These are phyloP conservation scores for Fusarium kyushuense DNA, from an alignment of 2,329 filamentous ascomycete genomes.

Conservation along the genomic window DNA sequence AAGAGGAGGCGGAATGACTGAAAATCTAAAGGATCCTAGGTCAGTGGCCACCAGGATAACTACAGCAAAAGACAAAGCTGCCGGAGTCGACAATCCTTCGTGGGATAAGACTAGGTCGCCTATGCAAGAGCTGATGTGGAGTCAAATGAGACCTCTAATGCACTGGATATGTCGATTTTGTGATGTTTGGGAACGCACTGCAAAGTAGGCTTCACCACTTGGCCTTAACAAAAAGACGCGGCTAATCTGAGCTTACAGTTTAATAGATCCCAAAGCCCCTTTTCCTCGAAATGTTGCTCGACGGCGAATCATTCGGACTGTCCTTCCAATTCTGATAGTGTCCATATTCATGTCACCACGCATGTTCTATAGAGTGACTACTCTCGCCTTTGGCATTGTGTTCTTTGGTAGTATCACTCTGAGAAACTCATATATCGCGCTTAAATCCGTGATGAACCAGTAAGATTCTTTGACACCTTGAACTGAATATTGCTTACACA, in stretches of 20 bases:
- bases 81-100: slow-evolving; percentile 57
- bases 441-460: slow-evolving; percentile 48
- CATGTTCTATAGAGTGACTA: background rate
- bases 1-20: slow-evolving; percentile 58
- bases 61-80: slow-evolving; percentile 53
- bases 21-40: background rate
- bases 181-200: slow-evolving; percentile 60
- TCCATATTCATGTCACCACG: background rate
- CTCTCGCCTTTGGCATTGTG: background rate
- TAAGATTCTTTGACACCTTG: slow-evolving; percentile 64
- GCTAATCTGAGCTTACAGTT: slow-evolving; percentile 35
- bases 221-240: too few species aligned
- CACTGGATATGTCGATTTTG: slow-evolving; percentile 55
- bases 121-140: slow-evolving; percentile 80
- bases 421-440: background rate
- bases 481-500: slow-evolving; percentile 56
- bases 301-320: background rate
- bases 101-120: slow-evolving; percentile 82
- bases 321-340: background rate
- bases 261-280: slow-evolving; percentile 68
- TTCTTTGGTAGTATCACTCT: slow-evolving; percentile 13
- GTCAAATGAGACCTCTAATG: slow-evolving; percentile 78
- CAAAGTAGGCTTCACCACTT: slow-evolving; percentile 45
- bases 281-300: slow-evolving; percentile 71
- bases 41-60: slow-evolving; percentile 59